Conservation (phyloP, 2,329 filamentous ascomycete species). For the Westerdykella ornata region DNA sequence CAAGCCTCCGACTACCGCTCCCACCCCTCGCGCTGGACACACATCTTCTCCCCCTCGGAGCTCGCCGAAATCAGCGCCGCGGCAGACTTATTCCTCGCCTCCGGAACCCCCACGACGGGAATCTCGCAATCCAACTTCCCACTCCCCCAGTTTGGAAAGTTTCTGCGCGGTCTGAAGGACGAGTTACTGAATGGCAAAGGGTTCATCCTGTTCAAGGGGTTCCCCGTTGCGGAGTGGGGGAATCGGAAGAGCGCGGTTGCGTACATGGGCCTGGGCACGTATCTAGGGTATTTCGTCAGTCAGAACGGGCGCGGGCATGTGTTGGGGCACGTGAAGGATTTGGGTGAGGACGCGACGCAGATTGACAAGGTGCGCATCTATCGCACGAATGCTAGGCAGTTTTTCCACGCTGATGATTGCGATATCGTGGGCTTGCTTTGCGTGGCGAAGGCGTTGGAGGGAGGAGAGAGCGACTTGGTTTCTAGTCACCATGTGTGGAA, state of each 20-base stretch:
- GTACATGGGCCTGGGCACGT: constrained; percentile 82
- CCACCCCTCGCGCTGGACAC: constrained; percentile 64
- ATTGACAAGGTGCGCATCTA: constrained; percentile 88
- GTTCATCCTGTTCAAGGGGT: constrained; percentile 82
- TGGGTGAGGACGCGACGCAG: constrained; percentile 71
- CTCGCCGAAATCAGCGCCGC: constrained; percentile 59
- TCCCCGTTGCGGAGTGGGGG: constrained; percentile 71
- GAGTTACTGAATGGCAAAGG: constrained; percentile 79
- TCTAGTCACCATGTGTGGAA: constrained; percentile 79
- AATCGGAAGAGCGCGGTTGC: constrained; percentile 73
- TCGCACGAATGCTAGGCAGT: constrained; percentile 77
- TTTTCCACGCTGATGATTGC: constrained; percentile 76
- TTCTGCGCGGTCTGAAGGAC: constrained; percentile 52
- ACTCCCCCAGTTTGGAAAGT: constrained; percentile 51
- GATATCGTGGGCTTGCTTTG: constrained; percentile 82
- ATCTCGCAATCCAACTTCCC: constrained; percentile 61
- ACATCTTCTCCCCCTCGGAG: constrained; percentile 60
- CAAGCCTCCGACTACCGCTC: constrained; percentile 56
- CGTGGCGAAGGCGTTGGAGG: constrained; percentile 68
- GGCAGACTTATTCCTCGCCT: constrained; percentile 62
- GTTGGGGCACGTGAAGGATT: constrained; percentile 81
- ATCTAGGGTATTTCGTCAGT: constrained; percentile 80
- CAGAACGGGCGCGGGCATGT: constrained; percentile 83
- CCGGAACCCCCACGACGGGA: constrained; percentile 61
- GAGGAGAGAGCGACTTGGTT: constrained; percentile 77